A percentile compares a stretch with the other conserved stretches of the same genome.
phyloP scores from a whole-genome alignment of 2,329 filamentous ascomycete genomes.

The Hypoxylon sp. region DNA sequence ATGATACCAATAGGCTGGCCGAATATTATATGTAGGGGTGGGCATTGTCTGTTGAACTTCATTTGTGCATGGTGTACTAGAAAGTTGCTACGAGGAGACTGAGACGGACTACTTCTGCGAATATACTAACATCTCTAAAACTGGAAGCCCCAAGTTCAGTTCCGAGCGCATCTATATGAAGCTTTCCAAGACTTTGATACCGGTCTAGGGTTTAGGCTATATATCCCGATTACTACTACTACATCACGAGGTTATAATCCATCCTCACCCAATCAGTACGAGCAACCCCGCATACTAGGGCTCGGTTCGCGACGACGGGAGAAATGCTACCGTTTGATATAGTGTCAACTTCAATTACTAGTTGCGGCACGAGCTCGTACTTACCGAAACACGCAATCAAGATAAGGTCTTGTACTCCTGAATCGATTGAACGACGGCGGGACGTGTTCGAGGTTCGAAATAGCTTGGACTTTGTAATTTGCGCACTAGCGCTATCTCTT shows the following conservation, averaged over 20 bases:
- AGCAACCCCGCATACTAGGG: slow-evolving; percentile 31
- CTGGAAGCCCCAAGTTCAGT: not conserved
- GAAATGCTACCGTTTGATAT: slow-evolving; percentile 19
- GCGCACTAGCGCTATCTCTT: not conserved
- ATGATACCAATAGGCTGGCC: not conserved
- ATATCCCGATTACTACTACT: slow-evolving; percentile 21
- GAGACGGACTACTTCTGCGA: not conserved
- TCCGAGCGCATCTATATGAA: slow-evolving; percentile 17
- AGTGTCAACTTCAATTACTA: slow-evolving; percentile 2
- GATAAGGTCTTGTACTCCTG: not conserved
- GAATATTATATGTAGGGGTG: not conserved
- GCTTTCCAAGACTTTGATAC: slow-evolving; percentile 23
- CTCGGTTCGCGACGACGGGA: not conserved
- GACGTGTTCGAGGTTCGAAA: not conserved
- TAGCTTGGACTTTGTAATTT: not conserved
- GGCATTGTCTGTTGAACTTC: too few relatives aligned
- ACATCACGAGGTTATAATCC: slow-evolving; percentile 30
- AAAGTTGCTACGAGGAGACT: not conserved
- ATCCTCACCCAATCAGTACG: slow-evolving; percentile 25
- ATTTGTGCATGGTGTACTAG: too few relatives aligned
- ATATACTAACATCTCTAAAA: not conserved
- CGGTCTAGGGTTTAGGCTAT: slow-evolving; percentile 41
- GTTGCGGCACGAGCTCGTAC: not conserved
- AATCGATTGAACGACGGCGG: not conserved
- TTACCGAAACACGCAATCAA: not conserved